A percentile compares a stretch with the other conserved stretches of the same genome.
Conservation (phyloP, 2,329 filamentous ascomycete genomes). For the Thelonectria discophora region DNA sequence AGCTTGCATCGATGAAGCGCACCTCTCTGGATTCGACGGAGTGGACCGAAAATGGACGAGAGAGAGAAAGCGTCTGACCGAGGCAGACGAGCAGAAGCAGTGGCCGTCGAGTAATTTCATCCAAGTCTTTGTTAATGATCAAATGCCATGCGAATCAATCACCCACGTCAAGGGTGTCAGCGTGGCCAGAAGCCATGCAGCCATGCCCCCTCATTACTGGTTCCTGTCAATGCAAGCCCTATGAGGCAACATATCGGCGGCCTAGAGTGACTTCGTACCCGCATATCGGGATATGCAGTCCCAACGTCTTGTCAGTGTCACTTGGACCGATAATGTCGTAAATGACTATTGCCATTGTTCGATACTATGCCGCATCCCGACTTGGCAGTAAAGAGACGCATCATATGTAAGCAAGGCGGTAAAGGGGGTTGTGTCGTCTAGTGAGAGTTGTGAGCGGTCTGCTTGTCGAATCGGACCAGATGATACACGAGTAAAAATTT, state of each 20-base stretch:
- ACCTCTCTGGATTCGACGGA: conserved; percentile 14
- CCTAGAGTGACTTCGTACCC: conserved; percentile 2
- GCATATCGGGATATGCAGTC: conserved; percentile 34
- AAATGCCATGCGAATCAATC: conserved; percentile 13
- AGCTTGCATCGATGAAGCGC: conserved; percentile 21
- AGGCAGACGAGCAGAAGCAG: not conserved
- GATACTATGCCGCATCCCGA: not conserved
- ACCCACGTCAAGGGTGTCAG: conserved; percentile 14
- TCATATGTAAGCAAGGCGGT: not conserved
- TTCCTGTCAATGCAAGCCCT: conserved; percentile 28
- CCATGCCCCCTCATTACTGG: conserved; percentile 16
- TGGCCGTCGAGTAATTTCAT: not conserved
- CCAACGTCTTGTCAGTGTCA: conserved; percentile 16
- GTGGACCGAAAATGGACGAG: conserved; percentile 17
- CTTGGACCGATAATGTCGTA: not conserved
- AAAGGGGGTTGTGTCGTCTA: not conserved
- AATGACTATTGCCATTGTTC: not conserved
- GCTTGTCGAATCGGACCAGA: conserved; percentile 8
- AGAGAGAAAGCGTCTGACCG: conserved; percentile 10
- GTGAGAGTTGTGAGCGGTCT: not conserved
- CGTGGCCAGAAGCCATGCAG: conserved; percentile 24
- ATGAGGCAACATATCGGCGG: conserved; percentile 21
- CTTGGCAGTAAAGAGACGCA: not conserved
- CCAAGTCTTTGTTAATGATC: conserved; percentile 13
- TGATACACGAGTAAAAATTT: conserved; percentile 8